Base-by-base conservation (phyloP, 2,329 filamentous ascomycete genomes). In the Aureobasidium subglaciale region DNA sequence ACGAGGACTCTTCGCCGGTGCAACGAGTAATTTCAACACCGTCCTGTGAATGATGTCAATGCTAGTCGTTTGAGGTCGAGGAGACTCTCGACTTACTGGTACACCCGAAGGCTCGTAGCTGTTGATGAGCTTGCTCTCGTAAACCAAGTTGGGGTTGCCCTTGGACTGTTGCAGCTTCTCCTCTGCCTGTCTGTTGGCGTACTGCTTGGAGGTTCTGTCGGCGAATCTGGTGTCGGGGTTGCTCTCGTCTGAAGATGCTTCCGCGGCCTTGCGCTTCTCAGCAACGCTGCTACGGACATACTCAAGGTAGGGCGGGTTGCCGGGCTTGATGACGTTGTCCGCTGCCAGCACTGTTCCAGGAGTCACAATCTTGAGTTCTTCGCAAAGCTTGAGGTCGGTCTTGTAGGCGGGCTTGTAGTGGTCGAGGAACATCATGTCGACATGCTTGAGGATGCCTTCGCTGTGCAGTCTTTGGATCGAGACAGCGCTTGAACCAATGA, bases 351-450 rank as follows among this genome's bases (percentile, higher is more conserved):
- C 77, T 1, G 79, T 79, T 0, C 87, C 87, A 0, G 78, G 75
- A 0, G 73, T 74, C 3, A 93, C 74, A 32, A 92, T 67, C 0
- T 77, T 78, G 5, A 91, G 72, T 35, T 86, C 77, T 71, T 93
- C 88, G 65, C 85, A 88, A 0, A 90, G 77, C 71, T 90, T 90
- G 59, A 92, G 70, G 63, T 93, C 89, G 0, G 80, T 78, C 1
- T 80, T 81, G 67, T 92, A 93, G 0, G 84, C 80, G 0, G 86
- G 85, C 69, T 92, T 91, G 70, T 86, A 85, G 68, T 93, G 88
- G 64, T 93, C 89, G 32, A 93, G 72, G 68, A 93, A 92, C 68
- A 90, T 74, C 35, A 91, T 71, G 62, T 90, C 86, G 58, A 90
- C 81, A 42, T 78, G 75, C 22, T 74, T 69, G 22, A 90, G 67